These are phyloP conservation scores for Loxodes magnus DNA, from an alignment of 73 alveolate species.

Conservation along the genomic window DNA sequence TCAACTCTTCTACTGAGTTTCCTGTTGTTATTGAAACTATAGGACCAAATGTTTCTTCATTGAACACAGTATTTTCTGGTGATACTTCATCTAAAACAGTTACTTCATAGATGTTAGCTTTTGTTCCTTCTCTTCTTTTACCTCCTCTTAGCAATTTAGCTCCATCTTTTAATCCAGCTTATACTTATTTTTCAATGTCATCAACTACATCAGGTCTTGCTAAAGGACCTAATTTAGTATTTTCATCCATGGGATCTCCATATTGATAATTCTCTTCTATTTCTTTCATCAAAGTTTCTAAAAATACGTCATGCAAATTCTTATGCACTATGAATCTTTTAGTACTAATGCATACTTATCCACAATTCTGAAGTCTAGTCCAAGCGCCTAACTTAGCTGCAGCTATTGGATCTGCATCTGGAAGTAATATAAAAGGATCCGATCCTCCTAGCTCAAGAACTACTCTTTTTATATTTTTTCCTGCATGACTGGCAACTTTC, in stretches of 20 bases:
- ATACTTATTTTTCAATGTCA: slow-evolving; percentile 25
- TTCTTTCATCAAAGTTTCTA: slow-evolving; percentile 16
- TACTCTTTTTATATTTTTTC: slow-evolving; percentile 43
- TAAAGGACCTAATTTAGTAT: slow-evolving; percentile 62
- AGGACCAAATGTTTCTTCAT: slow-evolving; percentile 84
- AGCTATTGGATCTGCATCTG: slow-evolving; percentile 45
- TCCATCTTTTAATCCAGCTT: slow-evolving; percentile 34
- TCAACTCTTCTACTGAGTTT: slow-evolving; percentile 53
- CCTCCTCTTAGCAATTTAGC: slow-evolving; percentile 53
- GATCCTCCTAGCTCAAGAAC: slow-evolving; percentile 80
- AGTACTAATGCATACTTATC: slow-evolving; percentile 70
- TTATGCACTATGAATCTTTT: slow-evolving; percentile 59
- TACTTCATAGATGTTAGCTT: slow-evolving; percentile 27
- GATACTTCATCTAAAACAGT: slow-evolving; percentile 38
- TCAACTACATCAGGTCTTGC: slow-evolving; percentile 41
- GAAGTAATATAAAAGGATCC: slow-evolving; percentile 67
- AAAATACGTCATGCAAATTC: slow-evolving; percentile 46
- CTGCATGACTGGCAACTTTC: slow-evolving; percentile 51
- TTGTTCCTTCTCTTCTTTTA: neutral
- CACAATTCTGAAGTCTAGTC: slow-evolving; percentile 55
- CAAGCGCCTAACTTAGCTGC: slow-evolving; percentile 46
- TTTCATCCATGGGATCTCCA: slow-evolving; percentile 56
- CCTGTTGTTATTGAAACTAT: slow-evolving; percentile 55
- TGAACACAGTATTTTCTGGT: slow-evolving; percentile 16
- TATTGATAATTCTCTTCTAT: slow-evolving; percentile 19